A percentile compares a stretch with the other conserved stretches of the same genome.
phyloP scores from a whole-genome alignment of 306 rosid species.

The Luffa acutangula region DNA sequence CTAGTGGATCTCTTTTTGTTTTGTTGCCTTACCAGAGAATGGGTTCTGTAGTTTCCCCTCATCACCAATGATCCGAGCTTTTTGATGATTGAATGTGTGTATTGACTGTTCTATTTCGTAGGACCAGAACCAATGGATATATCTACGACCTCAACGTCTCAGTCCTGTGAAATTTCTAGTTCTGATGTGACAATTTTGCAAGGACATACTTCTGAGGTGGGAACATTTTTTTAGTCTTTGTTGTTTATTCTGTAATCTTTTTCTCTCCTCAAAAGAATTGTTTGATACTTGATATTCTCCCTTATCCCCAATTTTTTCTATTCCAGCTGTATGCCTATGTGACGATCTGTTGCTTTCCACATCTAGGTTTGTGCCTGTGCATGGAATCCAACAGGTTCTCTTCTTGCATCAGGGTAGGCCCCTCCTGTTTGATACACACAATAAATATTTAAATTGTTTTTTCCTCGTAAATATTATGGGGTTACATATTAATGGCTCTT shows the following conservation, averaged over 20 bases:
- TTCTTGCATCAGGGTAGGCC: conserved; percentile 90
- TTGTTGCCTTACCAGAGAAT: neutral
- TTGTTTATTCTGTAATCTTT: neutral
- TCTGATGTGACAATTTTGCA: conserved; percentile 80
- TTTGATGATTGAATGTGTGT: neutral
- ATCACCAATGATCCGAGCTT: neutral
- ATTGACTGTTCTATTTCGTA: conserved; percentile 13
- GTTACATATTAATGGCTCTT: neutral
- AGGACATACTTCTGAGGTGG: conserved; percentile 94
- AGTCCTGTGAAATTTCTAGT: conserved; percentile 55
- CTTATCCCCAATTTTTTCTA: conserved; percentile 14
- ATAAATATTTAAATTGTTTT: neutral
- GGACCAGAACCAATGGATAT: conserved; percentile 80
- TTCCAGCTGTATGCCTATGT: conserved; percentile 15
- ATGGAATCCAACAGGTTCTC: conserved; percentile 91
- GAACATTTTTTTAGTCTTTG: conserved; percentile 18
- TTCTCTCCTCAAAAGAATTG: neutral
- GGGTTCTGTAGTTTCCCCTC: neutral
- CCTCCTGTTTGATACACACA: neutral
- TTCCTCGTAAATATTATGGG: neutral
- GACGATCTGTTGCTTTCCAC: conserved; percentile 14
- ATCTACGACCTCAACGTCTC: conserved; percentile 42
- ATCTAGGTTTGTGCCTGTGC: conserved; percentile 95
- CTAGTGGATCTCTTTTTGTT: neutral
- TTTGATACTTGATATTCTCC: conserved; percentile 1